These are phyloP conservation scores for Botrytis galanthina DNA, from an alignment of 2,329 filamentous ascomycete genomes.

Conservation along the genomic window DNA sequence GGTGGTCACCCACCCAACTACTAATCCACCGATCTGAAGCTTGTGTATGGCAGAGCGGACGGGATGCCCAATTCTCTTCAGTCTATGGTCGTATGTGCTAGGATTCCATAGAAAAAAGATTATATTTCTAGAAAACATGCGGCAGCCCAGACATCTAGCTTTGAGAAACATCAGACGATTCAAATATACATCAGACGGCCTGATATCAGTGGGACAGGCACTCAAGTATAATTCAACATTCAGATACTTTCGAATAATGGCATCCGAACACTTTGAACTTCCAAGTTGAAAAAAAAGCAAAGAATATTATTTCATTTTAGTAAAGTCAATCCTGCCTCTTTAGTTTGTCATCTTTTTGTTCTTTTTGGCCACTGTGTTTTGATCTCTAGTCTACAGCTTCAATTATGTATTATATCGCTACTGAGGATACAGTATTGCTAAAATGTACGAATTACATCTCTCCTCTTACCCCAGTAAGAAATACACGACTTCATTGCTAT, in stretches of 20 bases:
- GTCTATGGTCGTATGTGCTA: not conserved
- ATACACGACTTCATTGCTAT: not conserved
- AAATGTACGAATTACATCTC: not conserved
- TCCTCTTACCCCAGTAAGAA: not conserved
- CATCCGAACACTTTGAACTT: not conserved
- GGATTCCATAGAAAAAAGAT: rapidly evolving
- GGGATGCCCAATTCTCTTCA: too few species aligned
- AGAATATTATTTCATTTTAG: not conserved
- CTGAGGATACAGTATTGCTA: not conserved
- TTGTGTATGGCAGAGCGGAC: too few species aligned
- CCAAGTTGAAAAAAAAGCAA: too few species aligned
- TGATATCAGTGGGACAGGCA: not conserved
- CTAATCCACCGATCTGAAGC: too few species aligned
- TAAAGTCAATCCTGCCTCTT: not conserved
- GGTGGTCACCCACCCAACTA: too few species aligned
- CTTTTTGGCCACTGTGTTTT: not conserved
- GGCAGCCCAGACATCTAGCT: not conserved
- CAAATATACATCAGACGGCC: not conserved
- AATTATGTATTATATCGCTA: not conserved
- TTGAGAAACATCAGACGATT: not conserved
- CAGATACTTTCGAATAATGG: not conserved
- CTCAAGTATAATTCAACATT: not conserved
- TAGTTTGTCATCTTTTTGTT: not conserved
- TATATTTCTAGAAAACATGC: rapidly evolving
- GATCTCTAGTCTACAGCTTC: not conserved